Evolutionary conservation across 2,329 filamentous ascomycete species (phyloP), one percentile per base, ranked within the genome.

Genomic region (Ascochyta koolunga): DNA sequence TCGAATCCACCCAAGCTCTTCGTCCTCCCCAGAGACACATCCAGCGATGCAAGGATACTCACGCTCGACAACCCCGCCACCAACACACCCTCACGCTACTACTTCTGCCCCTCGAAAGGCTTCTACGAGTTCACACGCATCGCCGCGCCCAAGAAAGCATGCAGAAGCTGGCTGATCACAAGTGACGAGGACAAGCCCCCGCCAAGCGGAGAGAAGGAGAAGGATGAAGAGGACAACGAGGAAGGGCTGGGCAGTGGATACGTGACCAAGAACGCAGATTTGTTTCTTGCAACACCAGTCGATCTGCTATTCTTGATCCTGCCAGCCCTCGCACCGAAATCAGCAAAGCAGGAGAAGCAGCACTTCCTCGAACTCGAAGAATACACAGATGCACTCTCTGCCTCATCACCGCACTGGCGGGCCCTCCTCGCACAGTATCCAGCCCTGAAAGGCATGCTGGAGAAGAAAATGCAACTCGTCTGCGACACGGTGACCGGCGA

Each of bases 271-370:
- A 82, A 81, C 37, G 86, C 91, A 29, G 86, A 92, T 55, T 77
- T 98, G n/a, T 89, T 89, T 66, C 77, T 98, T 54, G 91, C 93
- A 8, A 96, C 95, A 1, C 84, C 86, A 2, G 80, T 96, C 49
- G 95, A 99, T 72, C 83, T 90, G 5, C 70, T 97, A 3, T 98
- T 98, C 77, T 80, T 98, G 44, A 71, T 96, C 3, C 79, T 98
- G 1, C 89, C 93, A 0, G 83, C 87, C 4, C 81, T 98, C 1
- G 77, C 79, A 1, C 74, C 84, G 33, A 65, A 76, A 29, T 72
- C 74, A 45, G 65, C 71, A 10, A 77, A 79, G 21, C 78, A 81
- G 41, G 73, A 78, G 2, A 89, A 87, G 67, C 82, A 82, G 37
- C 79, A 88, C 45, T 91, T 91, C 62, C 79, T 91, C 13, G 83